Evolutionary conservation across 2,329 filamentous ascomycete genomes (phyloP).

Genomic region (Pseudogymnoascus sp.): DNA sequence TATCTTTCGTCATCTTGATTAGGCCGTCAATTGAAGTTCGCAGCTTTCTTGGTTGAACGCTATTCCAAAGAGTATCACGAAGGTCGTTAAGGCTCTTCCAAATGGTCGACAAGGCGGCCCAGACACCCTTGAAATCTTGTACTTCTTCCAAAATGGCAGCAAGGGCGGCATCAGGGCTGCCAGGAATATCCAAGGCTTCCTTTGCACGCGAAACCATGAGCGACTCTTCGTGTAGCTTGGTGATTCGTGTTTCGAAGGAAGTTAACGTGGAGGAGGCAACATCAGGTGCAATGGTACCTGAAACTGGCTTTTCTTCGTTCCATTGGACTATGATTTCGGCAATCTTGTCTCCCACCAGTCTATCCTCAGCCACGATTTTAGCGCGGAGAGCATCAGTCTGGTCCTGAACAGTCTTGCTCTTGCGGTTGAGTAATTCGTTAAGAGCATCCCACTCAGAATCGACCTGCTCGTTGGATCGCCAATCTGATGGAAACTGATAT

Average conservation of each 20-base stretch:
- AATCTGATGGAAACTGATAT: slow-evolving; percentile 88
- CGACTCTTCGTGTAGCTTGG: slow-evolving; percentile 74
- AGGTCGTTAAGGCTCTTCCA: slow-evolving; percentile 96
- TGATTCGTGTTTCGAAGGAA: slow-evolving; percentile 77
- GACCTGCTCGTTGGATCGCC: slow-evolving; percentile 93
- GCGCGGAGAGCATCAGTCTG: slow-evolving; percentile 91
- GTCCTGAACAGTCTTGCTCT: slow-evolving; percentile 91
- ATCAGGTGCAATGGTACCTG: slow-evolving; percentile 84
- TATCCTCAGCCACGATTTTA: slow-evolving; percentile 91
- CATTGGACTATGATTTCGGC: slow-evolving; percentile 75
- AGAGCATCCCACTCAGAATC: slow-evolving; percentile 92
- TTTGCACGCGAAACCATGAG: slow-evolving; percentile 95
- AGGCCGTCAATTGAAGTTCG: slow-evolving; percentile 80
- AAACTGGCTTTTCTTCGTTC: slow-evolving; percentile 95
- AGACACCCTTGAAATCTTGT: slow-evolving; percentile 97
- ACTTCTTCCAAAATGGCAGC: slow-evolving; percentile 88
- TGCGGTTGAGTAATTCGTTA: slow-evolving; percentile 83
- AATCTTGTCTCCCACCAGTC: slow-evolving; percentile 82
- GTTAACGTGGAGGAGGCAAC: slow-evolving; percentile 75
- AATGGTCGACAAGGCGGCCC: slow-evolving; percentile 89
- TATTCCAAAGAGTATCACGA: slow-evolving; percentile 86
- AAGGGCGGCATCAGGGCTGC: slow-evolving; percentile 71
- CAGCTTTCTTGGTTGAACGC: slow-evolving; percentile 88
- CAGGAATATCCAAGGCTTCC: slow-evolving; percentile 85
- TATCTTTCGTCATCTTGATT: slow-evolving; percentile 97